A percentile compares a stretch with the other conserved stretches of the same genome.
Conservation (phyloP, 495 filamentous ascomycete genomes). For the Hypomontagnella monticulosa region DNA sequence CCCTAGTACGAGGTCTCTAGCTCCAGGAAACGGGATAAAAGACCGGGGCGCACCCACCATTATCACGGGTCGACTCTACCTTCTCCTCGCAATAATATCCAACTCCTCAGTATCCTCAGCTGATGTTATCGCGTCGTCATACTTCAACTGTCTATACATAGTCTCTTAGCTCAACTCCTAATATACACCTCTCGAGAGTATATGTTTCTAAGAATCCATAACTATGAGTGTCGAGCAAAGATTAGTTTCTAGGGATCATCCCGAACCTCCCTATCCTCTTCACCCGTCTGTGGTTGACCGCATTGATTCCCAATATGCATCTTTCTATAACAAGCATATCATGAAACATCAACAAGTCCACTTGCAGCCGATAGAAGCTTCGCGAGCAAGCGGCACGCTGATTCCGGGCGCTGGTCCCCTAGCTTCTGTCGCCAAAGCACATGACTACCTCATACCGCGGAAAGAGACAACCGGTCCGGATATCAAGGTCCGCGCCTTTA, state of each 20-base stretch:
- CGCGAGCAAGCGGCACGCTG: conserved; percentile 60
- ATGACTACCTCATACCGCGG: conserved; percentile 58
- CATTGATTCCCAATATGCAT: conserved; percentile 62
- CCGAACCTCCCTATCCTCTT: conserved; percentile 64
- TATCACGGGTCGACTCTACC: not conserved
- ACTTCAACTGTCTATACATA: not conserved
- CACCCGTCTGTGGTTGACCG: conserved; percentile 59
- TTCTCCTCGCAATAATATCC: not conserved
- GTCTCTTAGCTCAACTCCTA: not conserved
- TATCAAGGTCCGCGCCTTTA: conserved; percentile 59
- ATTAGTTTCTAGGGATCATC: conserved; percentile 19
- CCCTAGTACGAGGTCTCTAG: not conserved
- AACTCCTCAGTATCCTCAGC: not conserved
- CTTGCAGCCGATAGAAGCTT: conserved; percentile 63
- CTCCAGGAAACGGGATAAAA: conserved; percentile 1
- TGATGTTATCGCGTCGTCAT: not conserved
- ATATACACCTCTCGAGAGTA: not conserved
- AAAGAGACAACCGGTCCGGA: conserved; percentile 59
- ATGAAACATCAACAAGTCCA: conserved; percentile 54
- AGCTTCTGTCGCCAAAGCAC: conserved; percentile 59
- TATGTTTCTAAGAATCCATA: not conserved
- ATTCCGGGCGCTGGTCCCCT: conserved; percentile 65
- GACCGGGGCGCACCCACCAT: not conserved
- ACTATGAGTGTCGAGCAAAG: conserved; percentile 36
- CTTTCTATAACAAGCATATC: conserved; percentile 65